These are phyloP conservation scores for Cadophora sp. DNA, from an alignment of 2,329 filamentous ascomycete species.

Conservation along the genomic window DNA sequence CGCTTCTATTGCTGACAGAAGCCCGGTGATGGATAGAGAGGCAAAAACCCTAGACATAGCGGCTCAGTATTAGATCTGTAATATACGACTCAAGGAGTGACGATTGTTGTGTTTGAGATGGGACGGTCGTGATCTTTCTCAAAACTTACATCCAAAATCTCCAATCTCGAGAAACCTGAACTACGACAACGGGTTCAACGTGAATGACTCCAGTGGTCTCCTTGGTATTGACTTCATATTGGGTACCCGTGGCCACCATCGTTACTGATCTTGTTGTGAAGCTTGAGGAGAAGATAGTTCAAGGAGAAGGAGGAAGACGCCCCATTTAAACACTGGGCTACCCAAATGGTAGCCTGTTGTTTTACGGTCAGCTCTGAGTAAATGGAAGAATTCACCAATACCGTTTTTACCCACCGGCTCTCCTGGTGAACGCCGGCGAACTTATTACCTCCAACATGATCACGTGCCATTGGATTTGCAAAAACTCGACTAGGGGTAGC, in stretches of 20 bases:
- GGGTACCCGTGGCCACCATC: background rate
- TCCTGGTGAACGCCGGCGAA: conserved; percentile 5
- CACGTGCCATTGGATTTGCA: background rate
- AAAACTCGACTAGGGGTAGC: no score
- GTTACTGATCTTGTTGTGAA: background rate
- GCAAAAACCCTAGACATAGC: conserved; percentile 7
- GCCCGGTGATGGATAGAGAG: conserved; percentile 22
- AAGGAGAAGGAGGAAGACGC: no score
- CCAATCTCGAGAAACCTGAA: conserved; percentile 4
- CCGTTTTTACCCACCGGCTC: background rate
- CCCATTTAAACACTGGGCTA: no score
- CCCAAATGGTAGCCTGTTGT: no score
- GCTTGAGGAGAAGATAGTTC: no score
- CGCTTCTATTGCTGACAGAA: conserved; percentile 41
- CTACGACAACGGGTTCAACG: background rate
- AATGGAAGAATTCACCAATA: no score
- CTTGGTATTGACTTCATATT: background rate
- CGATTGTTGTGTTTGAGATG: no score
- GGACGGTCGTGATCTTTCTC: background rate
- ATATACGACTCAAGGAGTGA: no score
- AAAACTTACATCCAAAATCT: conserved; percentile 23
- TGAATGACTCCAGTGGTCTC: background rate
- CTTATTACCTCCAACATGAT: background rate
- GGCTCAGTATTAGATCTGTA: no score
- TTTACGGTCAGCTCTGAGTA: background rate